These are phyloP conservation scores for Neurospora sp. DNA, from an alignment of 2,329 filamentous ascomycete genomes.

Conservation along the genomic window DNA sequence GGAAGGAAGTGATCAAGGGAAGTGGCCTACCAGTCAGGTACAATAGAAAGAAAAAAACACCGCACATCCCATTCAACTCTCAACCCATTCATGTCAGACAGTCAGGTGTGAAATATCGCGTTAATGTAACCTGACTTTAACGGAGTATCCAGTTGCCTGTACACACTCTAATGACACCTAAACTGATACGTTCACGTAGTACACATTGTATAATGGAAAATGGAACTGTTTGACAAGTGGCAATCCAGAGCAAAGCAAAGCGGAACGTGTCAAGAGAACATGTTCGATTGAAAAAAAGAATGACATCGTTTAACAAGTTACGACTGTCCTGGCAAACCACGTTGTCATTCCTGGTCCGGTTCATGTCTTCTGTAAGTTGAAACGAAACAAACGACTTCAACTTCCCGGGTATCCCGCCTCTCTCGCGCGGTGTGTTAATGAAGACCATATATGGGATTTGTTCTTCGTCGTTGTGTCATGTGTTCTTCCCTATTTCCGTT, in stretches of 20 bases:
- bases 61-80: not conserved
- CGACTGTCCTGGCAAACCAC: not conserved
- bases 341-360: not conserved
- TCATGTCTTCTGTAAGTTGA: not conserved
- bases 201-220: not conserved
- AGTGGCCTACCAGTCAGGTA: not conserved
- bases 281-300: not conserved
- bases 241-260: not conserved
- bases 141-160: not conserved
- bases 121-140: not conserved
- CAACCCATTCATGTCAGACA: not conserved
- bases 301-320: not conserved
- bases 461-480: not conserved
- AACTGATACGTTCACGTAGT: not conserved
- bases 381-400: not conserved
- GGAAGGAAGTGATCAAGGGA: not conserved
- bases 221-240: not conserved
- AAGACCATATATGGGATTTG: not conserved
- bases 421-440: not conserved
- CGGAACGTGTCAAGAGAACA: not conserved
- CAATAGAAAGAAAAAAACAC: not conserved
- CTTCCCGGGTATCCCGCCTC: not conserved
- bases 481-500: not conserved
- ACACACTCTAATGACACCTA: not conserved
- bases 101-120: not conserved